Base-by-base conservation (phyloP, 306 rosid genomes). In the Malus asiatica region DNA sequence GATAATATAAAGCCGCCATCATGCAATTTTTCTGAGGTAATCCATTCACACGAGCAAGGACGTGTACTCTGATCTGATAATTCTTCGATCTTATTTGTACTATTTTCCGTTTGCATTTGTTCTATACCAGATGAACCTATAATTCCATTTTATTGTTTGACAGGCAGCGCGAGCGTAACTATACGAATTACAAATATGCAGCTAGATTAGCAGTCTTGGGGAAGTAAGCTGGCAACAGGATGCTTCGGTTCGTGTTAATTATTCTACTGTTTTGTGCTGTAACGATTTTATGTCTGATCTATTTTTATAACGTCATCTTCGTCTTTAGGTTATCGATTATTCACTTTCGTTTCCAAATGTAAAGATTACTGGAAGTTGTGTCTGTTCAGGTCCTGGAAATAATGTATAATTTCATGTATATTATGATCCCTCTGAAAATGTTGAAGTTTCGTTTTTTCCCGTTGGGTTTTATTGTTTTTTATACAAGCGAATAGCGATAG, bases 1-100 rank as follows among this genome's bases (percentile, higher is more conserved):
- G 83, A 81, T 88, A 82, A 88, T 58, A 61, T 80, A 62, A 74
- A 78, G 83, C 78, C 74, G 55, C 65, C 65, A 79, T 83, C 78
- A 40, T 75, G 79, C 83, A 65, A 40, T 29, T 80, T 87, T 86
- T 84, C 74, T 82, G 81, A 79, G 90, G 81, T 83, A 59, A 71
- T 75, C 61, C 44, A 65, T 53, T 51, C 53, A 29, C 63, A 27
- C 42, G 38, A 72, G 59, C 40, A 20, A 74, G 57, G 74, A 63
- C 70, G 84, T 68, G n/a, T 29, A 3, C 29, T 45, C 11, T 12
- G 19, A 19, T 55, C 46, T 9, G 32, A 20, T 64, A 23, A 11
- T 69, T 30, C 4, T 29, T 63, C 42, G 1, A 16, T 29, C 67
- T 63, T 15, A 44, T 42, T 42, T 6, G 23, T 51, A 0, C 45